phyloP scores from a whole-genome alignment of 179 eudicot species.

The Pouteria campechiana region DNA sequence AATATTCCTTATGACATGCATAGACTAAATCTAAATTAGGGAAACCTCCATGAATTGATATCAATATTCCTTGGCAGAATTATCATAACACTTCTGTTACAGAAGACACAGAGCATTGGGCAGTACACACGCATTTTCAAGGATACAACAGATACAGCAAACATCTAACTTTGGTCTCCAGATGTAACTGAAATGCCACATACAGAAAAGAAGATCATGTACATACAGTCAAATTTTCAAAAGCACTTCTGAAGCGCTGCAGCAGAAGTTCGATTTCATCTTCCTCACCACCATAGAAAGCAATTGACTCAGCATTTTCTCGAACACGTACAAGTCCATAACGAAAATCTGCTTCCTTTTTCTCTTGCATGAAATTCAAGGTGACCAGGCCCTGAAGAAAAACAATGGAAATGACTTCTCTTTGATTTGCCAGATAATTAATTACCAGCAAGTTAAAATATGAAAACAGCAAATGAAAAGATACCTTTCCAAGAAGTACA shows the following conservation, averaged over 20 bases:
- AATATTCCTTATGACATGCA: no score
- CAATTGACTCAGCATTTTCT: slow-evolving; percentile 99
- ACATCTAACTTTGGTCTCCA: no score
- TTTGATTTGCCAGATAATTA: no score
- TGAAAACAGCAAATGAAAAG: neutral
- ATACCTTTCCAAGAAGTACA: slow-evolving; percentile 79
- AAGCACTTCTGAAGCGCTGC: slow-evolving; percentile 86
- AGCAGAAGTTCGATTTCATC: slow-evolving; percentile 82
- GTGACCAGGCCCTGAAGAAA: slow-evolving; percentile 61
- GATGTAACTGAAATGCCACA: neutral
- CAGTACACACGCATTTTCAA: no score
- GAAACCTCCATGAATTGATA: no score
- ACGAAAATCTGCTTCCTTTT: slow-evolving; percentile 98
- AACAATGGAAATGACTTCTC: neutral
- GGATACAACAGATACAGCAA: no score
- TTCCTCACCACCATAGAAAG: slow-evolving; percentile 93
- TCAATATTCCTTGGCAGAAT: no score
- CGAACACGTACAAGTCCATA: slow-evolving; percentile 98
- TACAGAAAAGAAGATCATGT: neutral
- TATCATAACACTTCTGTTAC: no score
- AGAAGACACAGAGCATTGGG: no score
- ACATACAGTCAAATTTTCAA: slow-evolving; percentile 78
- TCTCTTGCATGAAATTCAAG: slow-evolving; percentile 92
- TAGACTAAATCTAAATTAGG: no score
- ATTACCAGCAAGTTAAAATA: neutral